phyloP scores from a whole-genome alignment of 768 basidiomycete genomes.

The Kwoniella sp. region DNA sequence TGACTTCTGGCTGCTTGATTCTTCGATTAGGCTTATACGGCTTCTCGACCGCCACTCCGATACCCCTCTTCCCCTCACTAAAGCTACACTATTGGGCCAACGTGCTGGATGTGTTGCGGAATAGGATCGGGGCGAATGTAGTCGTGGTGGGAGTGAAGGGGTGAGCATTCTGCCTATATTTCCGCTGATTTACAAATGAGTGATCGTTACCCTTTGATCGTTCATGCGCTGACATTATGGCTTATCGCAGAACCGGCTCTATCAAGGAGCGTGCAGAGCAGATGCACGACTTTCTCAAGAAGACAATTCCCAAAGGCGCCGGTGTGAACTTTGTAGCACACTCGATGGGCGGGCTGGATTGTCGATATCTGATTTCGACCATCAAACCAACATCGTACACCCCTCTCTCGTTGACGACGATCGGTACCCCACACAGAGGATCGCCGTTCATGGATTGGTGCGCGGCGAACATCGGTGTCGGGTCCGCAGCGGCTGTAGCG shows the following conservation, averaged over 20 bases:
- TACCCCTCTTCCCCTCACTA: constrained; percentile 73
- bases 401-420: constrained; percentile 81
- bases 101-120: constrained; percentile 74
- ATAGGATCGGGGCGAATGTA: constrained; percentile 87
- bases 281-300: constrained; percentile 71
- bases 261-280: constrained; percentile 76
- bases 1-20: not conserved
- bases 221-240: not conserved
- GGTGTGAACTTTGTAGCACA: constrained; percentile 93
- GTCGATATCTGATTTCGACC: constrained; percentile 85
- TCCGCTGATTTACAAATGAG: no score
- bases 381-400: constrained; percentile 78
- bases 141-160: constrained; percentile 91
- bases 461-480: constrained; percentile 90
- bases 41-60: constrained; percentile 85
- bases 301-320: constrained; percentile 66
- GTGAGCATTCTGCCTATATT: constrained; percentile 60
- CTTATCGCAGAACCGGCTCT: constrained; percentile 75
- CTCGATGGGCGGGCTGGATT: constrained; percentile 97
- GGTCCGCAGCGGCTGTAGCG: constrained; percentile 54
- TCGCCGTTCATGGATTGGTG: constrained; percentile 99
- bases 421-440: constrained; percentile 92
- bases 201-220: not conserved
- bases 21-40: constrained; percentile 78
- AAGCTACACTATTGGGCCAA: constrained; percentile 94